Conservation (phyloP, 805 yeast species). For the Saturnispora saitoi region DNA sequence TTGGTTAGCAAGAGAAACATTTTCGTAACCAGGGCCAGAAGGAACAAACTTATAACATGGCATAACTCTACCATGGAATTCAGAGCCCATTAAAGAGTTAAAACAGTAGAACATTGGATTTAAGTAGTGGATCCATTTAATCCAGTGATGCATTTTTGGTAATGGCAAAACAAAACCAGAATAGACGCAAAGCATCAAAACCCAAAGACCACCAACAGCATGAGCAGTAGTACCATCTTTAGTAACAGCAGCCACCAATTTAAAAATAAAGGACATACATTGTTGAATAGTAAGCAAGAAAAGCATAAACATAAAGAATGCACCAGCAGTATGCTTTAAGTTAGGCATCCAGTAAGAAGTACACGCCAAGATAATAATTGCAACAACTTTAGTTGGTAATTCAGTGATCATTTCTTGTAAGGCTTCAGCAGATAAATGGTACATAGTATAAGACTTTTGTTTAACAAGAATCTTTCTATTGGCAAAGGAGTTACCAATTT, state of each 20-base stretch:
- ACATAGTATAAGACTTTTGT: slow-evolving; percentile 58
- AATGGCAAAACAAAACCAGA: slow-evolving; percentile 41
- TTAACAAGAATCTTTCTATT: slow-evolving; percentile 57
- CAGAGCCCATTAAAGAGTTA: slow-evolving; percentile 48
- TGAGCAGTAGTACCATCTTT: slow-evolving; percentile 49
- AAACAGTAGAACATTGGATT: slow-evolving; percentile 40
- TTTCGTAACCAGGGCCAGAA: slow-evolving; percentile 45
- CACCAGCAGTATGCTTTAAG: slow-evolving; percentile 44
- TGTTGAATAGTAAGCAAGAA: slow-evolving; percentile 36
- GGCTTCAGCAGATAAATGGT: slow-evolving; percentile 57
- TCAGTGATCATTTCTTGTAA: slow-evolving; percentile 53
- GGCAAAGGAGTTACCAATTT: slow-evolving; percentile 50
- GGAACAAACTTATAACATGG: slow-evolving; percentile 44
- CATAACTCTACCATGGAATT: slow-evolving; percentile 47
- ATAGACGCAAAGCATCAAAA: slow-evolving; percentile 49
- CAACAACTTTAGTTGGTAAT: slow-evolving; percentile 47
- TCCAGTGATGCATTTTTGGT: slow-evolving; percentile 47
- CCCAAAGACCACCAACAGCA: slow-evolving; percentile 45
- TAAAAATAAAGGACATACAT: slow-evolving; percentile 46
- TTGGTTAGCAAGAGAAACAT: slow-evolving; percentile 32
- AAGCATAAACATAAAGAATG: slow-evolving; percentile 42
- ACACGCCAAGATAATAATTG: slow-evolving; percentile 40
- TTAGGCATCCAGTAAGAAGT: slow-evolving; percentile 45
- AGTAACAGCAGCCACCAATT: slow-evolving; percentile 44
- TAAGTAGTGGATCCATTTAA: slow-evolving; percentile 44